Evolutionary conservation across 2,329 filamentous ascomycete genomes (phyloP).

Genomic region (Diplodia corticola): DNA sequence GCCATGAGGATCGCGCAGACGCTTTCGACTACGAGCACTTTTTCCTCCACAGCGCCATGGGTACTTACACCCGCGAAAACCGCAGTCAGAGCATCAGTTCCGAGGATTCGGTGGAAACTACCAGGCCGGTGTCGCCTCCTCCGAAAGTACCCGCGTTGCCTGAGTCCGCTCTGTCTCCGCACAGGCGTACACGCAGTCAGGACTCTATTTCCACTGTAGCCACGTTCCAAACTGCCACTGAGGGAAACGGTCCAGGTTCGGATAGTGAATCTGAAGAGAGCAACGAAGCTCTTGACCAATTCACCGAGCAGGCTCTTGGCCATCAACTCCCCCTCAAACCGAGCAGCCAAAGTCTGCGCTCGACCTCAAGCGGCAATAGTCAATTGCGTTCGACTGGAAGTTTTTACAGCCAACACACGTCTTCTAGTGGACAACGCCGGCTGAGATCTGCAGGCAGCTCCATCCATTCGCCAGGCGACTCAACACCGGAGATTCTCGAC

Average conservation of each 20-base stretch:
- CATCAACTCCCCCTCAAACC: slow-evolving; percentile 6
- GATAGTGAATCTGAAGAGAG: slow-evolving; percentile 37
- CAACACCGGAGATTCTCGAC: slow-evolving; percentile 1
- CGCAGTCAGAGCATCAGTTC: slow-evolving; percentile 59
- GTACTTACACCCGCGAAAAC: slow-evolving; percentile 64
- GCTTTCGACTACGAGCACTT: slow-evolving; percentile 97
- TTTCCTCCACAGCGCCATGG: slow-evolving; percentile 89
- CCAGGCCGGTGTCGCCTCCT: slow-evolving; percentile 34
- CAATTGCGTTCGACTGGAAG: slow-evolving; percentile 3
- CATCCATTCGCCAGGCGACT: neutral
- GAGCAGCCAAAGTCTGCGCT: slow-evolving; percentile 13
- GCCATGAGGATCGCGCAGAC: slow-evolving; percentile 90
- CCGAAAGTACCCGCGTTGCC: slow-evolving; percentile 29
- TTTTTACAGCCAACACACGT: slow-evolving; percentile 7
- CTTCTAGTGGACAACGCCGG: slow-evolving; percentile 1
- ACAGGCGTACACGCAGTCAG: slow-evolving; percentile 56
- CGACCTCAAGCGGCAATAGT: neutral
- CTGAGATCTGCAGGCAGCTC: slow-evolving; percentile 15
- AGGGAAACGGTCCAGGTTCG: slow-evolving; percentile 43
- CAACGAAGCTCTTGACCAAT: slow-evolving; percentile 46
- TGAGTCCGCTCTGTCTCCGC: slow-evolving; percentile 36
- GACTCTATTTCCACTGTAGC: slow-evolving; percentile 62
- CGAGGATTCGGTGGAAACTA: slow-evolving; percentile 55
- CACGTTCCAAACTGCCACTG: slow-evolving; percentile 64
- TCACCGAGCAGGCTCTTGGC: slow-evolving; percentile 31